Percentiles rank a stretch among this genome's conserved stretches.
phyloP scores from a whole-genome alignment of 2,329 filamentous ascomycete genomes.

The Alternaria gansuensis region DNA sequence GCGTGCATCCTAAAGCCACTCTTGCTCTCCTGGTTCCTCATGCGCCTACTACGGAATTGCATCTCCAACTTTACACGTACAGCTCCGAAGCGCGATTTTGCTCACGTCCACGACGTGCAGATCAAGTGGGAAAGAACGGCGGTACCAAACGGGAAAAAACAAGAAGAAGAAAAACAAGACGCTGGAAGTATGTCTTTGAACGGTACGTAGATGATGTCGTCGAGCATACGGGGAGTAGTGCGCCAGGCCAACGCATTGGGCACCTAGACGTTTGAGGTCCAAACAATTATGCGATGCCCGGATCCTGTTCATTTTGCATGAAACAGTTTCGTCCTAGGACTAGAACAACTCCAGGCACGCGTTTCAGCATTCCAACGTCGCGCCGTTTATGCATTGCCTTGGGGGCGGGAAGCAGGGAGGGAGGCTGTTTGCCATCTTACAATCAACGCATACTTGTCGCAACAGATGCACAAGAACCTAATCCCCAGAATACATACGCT shows the following conservation, averaged over 20 bases:
- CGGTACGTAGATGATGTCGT: slow-evolving; percentile 12
- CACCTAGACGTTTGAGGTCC: neutral
- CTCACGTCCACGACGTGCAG: slow-evolving; percentile 44
- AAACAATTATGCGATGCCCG: neutral
- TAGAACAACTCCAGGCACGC: slow-evolving; percentile 8
- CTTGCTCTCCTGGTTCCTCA: neutral
- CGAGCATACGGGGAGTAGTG: too few relatives aligned
- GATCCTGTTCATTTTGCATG: slow-evolving; percentile 14
- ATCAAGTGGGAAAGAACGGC: slow-evolving; percentile 17
- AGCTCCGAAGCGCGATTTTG: slow-evolving; percentile 30
- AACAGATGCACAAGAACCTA: neutral
- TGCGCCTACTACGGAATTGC: slow-evolving; percentile 15
- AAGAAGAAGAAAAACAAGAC: slow-evolving; percentile 13
- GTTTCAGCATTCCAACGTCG: slow-evolving; percentile 9
- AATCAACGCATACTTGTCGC: neutral
- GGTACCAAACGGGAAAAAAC: slow-evolving; percentile 1
- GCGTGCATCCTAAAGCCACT: neutral
- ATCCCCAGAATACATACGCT: neutral
- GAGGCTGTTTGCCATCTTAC: neutral
- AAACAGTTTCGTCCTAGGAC: slow-evolving; percentile 13
- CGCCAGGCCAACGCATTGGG: neutral
- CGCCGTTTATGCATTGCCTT: neutral
- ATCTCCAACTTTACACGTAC: slow-evolving; percentile 7
- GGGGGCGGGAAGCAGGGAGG: neutral
- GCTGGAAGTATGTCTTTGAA: slow-evolving; percentile 22